These are phyloP conservation scores for Metschnikowia arizonensis DNA, from an alignment of 805 yeast species.

Conservation along the genomic window DNA sequence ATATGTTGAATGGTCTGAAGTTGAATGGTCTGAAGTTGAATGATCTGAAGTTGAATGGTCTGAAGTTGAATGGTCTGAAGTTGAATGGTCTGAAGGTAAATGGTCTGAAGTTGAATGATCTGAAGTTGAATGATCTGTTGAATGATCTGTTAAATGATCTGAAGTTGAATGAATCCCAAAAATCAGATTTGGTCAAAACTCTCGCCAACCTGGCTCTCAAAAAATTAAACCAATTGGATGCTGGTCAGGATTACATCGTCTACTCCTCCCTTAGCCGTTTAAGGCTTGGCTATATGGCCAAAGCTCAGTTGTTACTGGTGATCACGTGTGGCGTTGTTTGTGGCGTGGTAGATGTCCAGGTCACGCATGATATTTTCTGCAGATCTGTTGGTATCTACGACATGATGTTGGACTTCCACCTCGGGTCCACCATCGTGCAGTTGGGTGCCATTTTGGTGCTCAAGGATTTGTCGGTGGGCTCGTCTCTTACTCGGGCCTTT, in stretches of 20 bases:
- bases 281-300: constrained; percentile 49
- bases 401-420: constrained; percentile 48
- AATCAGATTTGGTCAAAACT: constrained; percentile 22
- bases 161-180: too few species aligned
- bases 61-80: not conserved
- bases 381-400: constrained; percentile 49
- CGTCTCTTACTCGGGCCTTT: constrained; percentile 41
- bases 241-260: constrained; percentile 54
- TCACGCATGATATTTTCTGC: constrained; percentile 45
- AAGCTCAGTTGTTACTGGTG: constrained; percentile 55
- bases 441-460: constrained; percentile 53
- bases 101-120: not conserved
- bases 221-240: constrained; percentile 48
- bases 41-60: not conserved
- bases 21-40: too few species aligned
- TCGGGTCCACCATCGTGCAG: constrained; percentile 50
- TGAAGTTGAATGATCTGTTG: too few species aligned
- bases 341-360: constrained; percentile 42
- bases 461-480: constrained; percentile 36
- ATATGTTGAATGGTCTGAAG: not conserved
- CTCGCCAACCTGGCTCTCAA: constrained; percentile 34
- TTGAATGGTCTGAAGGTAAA: too few species aligned
- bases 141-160: not conserved
- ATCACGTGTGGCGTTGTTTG: constrained; percentile 52
- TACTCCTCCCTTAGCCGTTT: constrained; percentile 47